phyloP scores from a whole-genome alignment of 192 early-diverging fungal genomes.

The Dispira simplex region DNA sequence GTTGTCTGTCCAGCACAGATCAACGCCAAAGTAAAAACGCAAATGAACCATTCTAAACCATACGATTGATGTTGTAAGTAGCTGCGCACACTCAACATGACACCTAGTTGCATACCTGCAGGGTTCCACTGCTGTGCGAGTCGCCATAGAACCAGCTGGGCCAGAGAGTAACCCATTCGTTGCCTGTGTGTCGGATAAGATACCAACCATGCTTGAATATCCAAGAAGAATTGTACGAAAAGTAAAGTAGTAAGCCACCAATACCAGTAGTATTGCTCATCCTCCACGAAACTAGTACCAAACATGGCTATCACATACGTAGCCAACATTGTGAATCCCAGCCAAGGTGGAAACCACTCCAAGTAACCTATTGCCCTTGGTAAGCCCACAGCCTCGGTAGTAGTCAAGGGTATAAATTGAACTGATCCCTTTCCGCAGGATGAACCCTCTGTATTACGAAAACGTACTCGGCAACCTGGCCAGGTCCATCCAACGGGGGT shows the following conservation, averaged over 20 bases:
- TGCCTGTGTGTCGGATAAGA: too few relatives aligned
- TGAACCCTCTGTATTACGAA: constrained; percentile 13
- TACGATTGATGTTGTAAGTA: constrained; percentile 14
- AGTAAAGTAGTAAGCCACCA: constrained; percentile 51
- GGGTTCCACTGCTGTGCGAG: constrained; percentile 25
- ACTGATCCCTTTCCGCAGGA: neutral
- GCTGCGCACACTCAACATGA: constrained; percentile 21
- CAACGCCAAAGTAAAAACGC: neutral
- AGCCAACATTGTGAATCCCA: constrained; percentile 16
- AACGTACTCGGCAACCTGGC: neutral
- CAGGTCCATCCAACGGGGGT: too few relatives aligned
- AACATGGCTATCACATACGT: constrained; percentile 37
- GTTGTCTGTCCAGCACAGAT: neutral
- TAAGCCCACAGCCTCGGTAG: too few relatives aligned
- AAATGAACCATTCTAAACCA: constrained; percentile 19
- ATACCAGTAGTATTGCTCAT: constrained; percentile 63
- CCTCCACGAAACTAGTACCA: constrained; percentile 58
- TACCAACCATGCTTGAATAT: too few relatives aligned
- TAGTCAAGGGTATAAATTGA: neutral
- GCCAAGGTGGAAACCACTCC: neutral
- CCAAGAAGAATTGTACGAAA: constrained; percentile 17
- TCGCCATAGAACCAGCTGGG: constrained; percentile 24
- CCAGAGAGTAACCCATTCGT: neutral
- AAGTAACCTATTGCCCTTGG: neutral
- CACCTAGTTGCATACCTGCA: constrained; percentile 25